Evolutionary conservation across 306 rosid genomes (phyloP).

Genomic region (Macrotyloma uniflorum): DNA sequence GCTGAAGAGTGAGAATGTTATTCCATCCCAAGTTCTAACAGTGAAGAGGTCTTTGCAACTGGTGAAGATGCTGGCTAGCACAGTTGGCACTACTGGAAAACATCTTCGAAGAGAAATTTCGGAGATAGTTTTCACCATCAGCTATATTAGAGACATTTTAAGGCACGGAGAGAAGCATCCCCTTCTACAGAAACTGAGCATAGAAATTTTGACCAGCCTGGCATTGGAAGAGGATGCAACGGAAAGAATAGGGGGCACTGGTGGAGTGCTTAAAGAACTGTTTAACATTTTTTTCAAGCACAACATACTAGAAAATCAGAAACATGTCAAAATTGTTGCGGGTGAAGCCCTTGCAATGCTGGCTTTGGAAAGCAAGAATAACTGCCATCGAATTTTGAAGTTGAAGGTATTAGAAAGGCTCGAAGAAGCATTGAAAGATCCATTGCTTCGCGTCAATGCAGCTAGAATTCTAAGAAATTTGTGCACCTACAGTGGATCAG

Average conservation of each 20-base stretch:
- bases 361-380: slow-evolving; percentile 69
- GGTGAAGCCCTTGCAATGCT: slow-evolving; percentile 91
- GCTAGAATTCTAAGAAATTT: slow-evolving; percentile 77
- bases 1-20: slow-evolving; percentile 50
- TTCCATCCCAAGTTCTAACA: slow-evolving; percentile 52
- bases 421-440: slow-evolving; percentile 52
- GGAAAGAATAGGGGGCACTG: slow-evolving; percentile 78
- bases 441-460: slow-evolving; percentile 60
- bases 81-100: slow-evolving; percentile 74
- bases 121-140: slow-evolving; percentile 69
- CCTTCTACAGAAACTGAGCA: slow-evolving; percentile 63
- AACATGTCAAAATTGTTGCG: slow-evolving; percentile 52
- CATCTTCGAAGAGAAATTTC: slow-evolving; percentile 72
- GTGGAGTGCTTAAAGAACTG: slow-evolving; percentile 74
- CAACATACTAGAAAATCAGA: slow-evolving; percentile 41
- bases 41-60: slow-evolving; percentile 73
- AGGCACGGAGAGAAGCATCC: slow-evolving; percentile 65
- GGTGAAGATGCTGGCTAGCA: slow-evolving; percentile 74
- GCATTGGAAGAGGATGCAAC: slow-evolving; percentile 77
- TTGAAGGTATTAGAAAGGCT: slow-evolving; percentile 56
- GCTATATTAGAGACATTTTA: slow-evolving; percentile 73
- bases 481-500: slow-evolving; percentile 59
- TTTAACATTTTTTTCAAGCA: slow-evolving; percentile 59
- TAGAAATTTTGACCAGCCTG: slow-evolving; percentile 68
- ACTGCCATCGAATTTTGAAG: slow-evolving; percentile 64